phyloP scores from a whole-genome alignment of 1,139 yeast genomes.

The Kodamaea plutei region DNA sequence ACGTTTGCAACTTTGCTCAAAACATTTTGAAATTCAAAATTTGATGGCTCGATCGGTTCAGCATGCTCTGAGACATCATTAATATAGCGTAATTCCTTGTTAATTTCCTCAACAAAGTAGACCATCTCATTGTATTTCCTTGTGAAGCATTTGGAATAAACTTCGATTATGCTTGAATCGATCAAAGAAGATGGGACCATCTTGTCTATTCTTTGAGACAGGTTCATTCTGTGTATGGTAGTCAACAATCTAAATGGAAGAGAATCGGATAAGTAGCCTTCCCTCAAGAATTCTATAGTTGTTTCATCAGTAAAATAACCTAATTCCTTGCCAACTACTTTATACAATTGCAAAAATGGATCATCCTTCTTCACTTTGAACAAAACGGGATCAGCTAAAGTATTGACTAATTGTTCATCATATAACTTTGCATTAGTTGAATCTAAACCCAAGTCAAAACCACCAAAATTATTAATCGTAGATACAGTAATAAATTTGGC shows the following conservation, averaged over 20 bases:
- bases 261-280: slow-evolving; percentile 19
- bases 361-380: slow-evolving; percentile 59
- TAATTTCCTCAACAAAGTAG: slow-evolving; percentile 43
- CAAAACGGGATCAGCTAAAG: slow-evolving; percentile 46
- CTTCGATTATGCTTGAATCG: slow-evolving; percentile 29
- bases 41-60: slow-evolving; percentile 15
- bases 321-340: slow-evolving; percentile 44
- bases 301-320: slow-evolving; percentile 22
- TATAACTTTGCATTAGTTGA: slow-evolving; percentile 41
- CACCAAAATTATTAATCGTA: slow-evolving; percentile 58
- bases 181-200: slow-evolving; percentile 39
- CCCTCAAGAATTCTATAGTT: slow-evolving; percentile 8
- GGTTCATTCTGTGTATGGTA: slow-evolving; percentile 67
- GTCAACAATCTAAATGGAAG: slow-evolving; percentile 57
- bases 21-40: slow-evolving; percentile 24
- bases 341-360: slow-evolving; percentile 48
- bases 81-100: slow-evolving; percentile 29
- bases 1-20: slow-evolving; percentile 15
- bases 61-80: slow-evolving; percentile 7
- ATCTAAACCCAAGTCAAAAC: slow-evolving; percentile 76
- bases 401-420: slow-evolving; percentile 44
- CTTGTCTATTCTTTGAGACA: slow-evolving; percentile 63
- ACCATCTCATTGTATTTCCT: slow-evolving; percentile 44
- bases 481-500: slow-evolving; percentile 51
- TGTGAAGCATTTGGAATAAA: slow-evolving; percentile 39